Evolutionary conservation across 352 stramenopile genomes (phyloP).

Genomic region (Globisporangium solare): DNA sequence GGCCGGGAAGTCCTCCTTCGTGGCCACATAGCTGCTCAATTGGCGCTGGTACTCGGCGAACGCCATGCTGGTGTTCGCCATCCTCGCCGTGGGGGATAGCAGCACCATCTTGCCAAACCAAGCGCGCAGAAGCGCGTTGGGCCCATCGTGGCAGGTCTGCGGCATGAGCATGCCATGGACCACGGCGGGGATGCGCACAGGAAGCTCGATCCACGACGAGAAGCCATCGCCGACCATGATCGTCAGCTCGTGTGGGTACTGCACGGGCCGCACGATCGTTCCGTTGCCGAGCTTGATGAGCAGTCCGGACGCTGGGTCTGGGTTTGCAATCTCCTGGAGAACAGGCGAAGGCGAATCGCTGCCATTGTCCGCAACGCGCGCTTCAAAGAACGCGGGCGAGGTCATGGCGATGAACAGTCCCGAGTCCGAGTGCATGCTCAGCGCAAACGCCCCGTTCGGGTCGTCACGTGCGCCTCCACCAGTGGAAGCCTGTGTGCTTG

Average conservation of each 20-base stretch:
- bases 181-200: slow-evolving; percentile 14
- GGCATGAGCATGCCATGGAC: slow-evolving; percentile 22
- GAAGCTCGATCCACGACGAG: slow-evolving; percentile 13
- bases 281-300: slow-evolving; percentile 8
- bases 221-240: slow-evolving; percentile 22
- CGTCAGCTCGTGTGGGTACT: slow-evolving; percentile 12
- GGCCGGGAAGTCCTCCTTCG: slow-evolving; percentile 5
- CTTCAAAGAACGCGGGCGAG: slow-evolving; percentile 15
- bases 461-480: not conserved
- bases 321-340: slow-evolving; percentile 10
- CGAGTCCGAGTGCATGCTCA: slow-evolving; percentile 20
- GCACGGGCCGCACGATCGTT: slow-evolving; percentile 12
- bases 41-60: slow-evolving; percentile 23
- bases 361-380: not conserved
- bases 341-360: not conserved
- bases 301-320: slow-evolving; percentile 13
- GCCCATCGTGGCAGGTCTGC: slow-evolving; percentile 11
- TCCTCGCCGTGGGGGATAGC: slow-evolving; percentile 16
- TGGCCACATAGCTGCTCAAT: slow-evolving; percentile 7
- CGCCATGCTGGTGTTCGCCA: slow-evolving; percentile 23
- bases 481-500: too few relatives aligned
- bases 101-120: slow-evolving; percentile 47
- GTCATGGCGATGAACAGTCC: slow-evolving; percentile 23
- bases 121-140: slow-evolving; percentile 17
- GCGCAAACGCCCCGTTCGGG: slow-evolving; percentile 3